These are phyloP conservation scores for Skeletonema costatum DNA, from an alignment of 108 stramenopile genomes.

Conservation along the genomic window DNA sequence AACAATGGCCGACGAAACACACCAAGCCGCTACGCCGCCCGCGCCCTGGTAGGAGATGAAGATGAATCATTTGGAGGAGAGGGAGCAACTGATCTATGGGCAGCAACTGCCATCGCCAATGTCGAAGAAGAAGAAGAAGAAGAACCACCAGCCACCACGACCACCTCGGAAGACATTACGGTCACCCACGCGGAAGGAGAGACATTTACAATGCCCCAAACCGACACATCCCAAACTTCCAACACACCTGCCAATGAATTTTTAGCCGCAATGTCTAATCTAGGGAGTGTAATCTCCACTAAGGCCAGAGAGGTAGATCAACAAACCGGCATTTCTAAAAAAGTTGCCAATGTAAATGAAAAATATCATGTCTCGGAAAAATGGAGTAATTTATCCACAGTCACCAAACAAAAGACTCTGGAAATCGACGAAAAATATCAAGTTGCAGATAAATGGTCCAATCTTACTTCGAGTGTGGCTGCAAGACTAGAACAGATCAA, in stretches of 20 bases:
- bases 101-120: neutral
- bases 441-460: slow-evolving; percentile 15
- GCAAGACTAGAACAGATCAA: neutral
- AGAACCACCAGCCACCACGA: neutral
- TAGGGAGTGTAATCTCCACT: slow-evolving; percentile 10
- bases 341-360: slow-evolving; percentile 17
- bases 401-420: slow-evolving; percentile 5
- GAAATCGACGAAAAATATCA: slow-evolving; percentile 1
- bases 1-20: too few species aligned
- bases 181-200: slow-evolving; percentile 1
- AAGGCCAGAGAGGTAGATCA: slow-evolving; percentile 21
- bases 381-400: slow-evolving; percentile 1
- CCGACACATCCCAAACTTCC: neutral
- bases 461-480: slow-evolving; percentile 5
- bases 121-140: neutral
- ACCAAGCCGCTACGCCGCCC: too few species aligned
- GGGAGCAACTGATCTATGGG: neutral
- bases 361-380: slow-evolving; percentile 24
- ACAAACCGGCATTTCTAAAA: slow-evolving; percentile 12
- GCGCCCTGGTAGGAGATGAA: too few species aligned
- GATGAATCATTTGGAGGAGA: neutral
- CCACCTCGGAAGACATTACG: too few species aligned
- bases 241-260: neutral
- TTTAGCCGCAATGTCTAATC: neutral
- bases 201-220: slow-evolving; percentile 3